A percentile compares a stretch with the other conserved stretches of the same genome.
Evolutionary conservation across 2,329 filamentous ascomycete species (phyloP).

Genomic region (Epichloe baconii): DNA sequence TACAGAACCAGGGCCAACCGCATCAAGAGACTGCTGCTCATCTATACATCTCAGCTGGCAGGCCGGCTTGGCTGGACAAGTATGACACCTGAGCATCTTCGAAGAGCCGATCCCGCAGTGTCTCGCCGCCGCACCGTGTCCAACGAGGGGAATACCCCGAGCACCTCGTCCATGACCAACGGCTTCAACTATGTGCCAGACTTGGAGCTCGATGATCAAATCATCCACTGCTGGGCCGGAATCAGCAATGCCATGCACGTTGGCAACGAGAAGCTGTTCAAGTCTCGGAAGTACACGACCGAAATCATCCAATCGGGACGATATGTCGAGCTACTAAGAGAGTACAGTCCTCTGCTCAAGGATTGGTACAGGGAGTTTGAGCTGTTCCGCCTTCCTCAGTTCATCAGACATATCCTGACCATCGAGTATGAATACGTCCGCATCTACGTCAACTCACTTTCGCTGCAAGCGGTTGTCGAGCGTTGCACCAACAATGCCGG

Average conservation of each 20-base stretch:
- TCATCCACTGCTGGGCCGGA: constrained; percentile 82
- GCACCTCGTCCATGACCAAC: constrained; percentile 44
- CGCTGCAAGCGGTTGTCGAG: constrained; percentile 88
- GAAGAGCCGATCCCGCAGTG: constrained; percentile 44
- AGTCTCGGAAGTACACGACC: constrained; percentile 74
- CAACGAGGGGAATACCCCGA: constrained; percentile 45
- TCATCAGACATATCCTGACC: constrained; percentile 62
- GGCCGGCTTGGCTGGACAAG: constrained; percentile 85
- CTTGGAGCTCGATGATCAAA: constrained; percentile 53
- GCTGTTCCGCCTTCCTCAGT: constrained; percentile 53
- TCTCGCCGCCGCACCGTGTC: constrained; percentile 36
- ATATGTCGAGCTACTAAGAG: constrained; percentile 68
- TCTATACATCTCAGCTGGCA: constrained; percentile 89
- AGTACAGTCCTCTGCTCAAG: constrained; percentile 65
- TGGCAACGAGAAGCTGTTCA: constrained; percentile 80
- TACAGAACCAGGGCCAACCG: constrained; percentile 68
- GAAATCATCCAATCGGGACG: constrained; percentile 76
- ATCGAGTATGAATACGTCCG: constrained; percentile 95
- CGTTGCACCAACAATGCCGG: constrained; percentile 68
- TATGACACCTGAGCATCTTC: constrained; percentile 66
- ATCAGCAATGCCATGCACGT: constrained; percentile 88
- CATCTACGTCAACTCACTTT: constrained; percentile 88
- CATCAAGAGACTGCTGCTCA: constrained; percentile 73
- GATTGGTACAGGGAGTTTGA: constrained; percentile 78
- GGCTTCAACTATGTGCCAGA: constrained; percentile 55